phyloP scores from a whole-genome alignment of 805 yeast species.

The Candida tibetensis region DNA sequence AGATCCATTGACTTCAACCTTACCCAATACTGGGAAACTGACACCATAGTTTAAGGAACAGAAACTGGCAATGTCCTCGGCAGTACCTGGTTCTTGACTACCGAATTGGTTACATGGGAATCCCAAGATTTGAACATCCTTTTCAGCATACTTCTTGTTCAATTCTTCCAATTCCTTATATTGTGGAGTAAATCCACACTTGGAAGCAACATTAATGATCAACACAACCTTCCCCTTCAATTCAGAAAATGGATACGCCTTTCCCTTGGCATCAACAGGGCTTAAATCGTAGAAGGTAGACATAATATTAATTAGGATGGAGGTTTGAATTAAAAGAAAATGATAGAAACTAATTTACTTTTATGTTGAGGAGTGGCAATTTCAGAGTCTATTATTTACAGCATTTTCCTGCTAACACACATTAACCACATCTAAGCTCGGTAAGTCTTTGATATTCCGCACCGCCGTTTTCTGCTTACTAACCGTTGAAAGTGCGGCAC shows the following conservation, averaged over 20 bases:
- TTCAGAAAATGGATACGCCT: conserved; percentile 56
- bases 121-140: conserved; percentile 38
- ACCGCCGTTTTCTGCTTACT: too few relatives aligned
- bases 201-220: conserved; percentile 85
- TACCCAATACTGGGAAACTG: conserved; percentile 81
- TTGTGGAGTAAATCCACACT: conserved; percentile 75
- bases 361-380: too few relatives aligned
- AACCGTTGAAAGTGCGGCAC: too few relatives aligned
- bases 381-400: too few relatives aligned
- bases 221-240: conserved; percentile 78
- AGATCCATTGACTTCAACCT: conserved; percentile 86
- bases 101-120: conserved; percentile 47
- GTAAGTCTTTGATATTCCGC: too few relatives aligned
- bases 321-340: too few relatives aligned
- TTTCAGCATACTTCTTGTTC: conserved; percentile 37
- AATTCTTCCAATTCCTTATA: conserved; percentile 38
- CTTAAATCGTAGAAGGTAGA: conserved; percentile 63
- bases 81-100: conserved; percentile 40
- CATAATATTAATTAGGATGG: conserved; percentile 28
- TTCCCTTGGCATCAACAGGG: conserved; percentile 60
- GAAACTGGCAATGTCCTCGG: conserved; percentile 64
- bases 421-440: too few relatives aligned
- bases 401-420: too few relatives aligned
- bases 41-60: conserved; percentile 86
- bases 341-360: too few relatives aligned